Evolutionary conservation across 768 basidiomycete species (phyloP).

Genomic region (Mycena kentingensis): DNA sequence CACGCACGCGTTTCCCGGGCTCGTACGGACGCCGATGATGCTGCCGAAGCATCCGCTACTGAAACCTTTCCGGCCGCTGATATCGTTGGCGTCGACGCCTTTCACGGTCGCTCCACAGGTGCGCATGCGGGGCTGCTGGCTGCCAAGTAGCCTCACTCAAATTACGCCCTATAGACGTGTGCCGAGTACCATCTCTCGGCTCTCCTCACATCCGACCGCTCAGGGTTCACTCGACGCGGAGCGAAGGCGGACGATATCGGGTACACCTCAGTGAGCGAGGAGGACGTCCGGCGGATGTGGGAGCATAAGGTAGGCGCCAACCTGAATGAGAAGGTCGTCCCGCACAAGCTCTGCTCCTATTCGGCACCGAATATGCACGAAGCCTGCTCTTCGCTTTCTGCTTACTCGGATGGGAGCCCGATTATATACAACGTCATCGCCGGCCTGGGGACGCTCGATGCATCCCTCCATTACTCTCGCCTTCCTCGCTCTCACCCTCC

Average conservation of each 20-base stretch:
- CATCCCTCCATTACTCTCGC: too few species aligned
- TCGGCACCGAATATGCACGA: too few species aligned
- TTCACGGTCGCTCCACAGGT: constrained; percentile 21
- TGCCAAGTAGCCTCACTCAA: neutral
- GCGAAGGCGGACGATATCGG: constrained; percentile 26
- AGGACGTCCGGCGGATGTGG: constrained; percentile 21
- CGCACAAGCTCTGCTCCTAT: too few species aligned
- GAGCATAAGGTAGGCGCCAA: constrained; percentile 21
- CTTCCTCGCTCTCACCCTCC: too few species aligned
- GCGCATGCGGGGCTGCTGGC: neutral
- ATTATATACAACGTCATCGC: too few species aligned
- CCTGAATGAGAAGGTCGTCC: too few species aligned
- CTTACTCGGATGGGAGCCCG: too few species aligned
- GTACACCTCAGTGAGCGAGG: constrained; percentile 6
- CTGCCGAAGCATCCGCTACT: constrained; percentile 14
- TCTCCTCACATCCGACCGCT: constrained; percentile 2
- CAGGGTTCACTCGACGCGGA: constrained; percentile 20
- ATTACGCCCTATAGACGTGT: constrained; percentile 8
- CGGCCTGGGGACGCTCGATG: too few species aligned
- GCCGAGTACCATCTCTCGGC: constrained; percentile 22
- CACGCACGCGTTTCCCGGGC: constrained; percentile 39
- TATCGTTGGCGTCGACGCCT: constrained; percentile 13
- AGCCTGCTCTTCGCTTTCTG: too few species aligned
- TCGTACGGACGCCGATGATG: constrained; percentile 36
- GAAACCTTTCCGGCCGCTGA: constrained; percentile 12